Base-by-base conservation (phyloP, 306 rosid species). In the Casuarina equisetifolia region DNA sequence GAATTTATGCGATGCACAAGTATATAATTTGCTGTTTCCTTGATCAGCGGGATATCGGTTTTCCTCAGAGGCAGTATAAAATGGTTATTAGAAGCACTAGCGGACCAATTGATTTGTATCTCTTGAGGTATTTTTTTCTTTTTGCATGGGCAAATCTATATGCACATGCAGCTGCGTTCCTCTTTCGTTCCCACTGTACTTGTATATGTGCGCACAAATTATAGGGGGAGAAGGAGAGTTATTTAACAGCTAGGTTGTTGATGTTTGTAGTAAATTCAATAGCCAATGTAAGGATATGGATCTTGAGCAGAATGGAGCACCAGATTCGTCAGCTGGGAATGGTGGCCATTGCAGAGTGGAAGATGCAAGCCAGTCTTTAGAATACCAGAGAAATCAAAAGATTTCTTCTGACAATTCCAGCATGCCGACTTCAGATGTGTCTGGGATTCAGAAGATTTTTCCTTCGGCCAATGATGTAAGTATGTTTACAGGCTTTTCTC, bases 51-150 rank as follows among this genome's bases (percentile, higher is more conserved):
- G 98, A 90, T 77, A 57, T 69, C 72, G 84, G 77, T 78, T 89
- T 88, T 78, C 82, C 57, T 63, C 92, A 86, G 79, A 84, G 86
- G 75, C 92, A 90, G 79, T 93, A 82, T 78, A 87, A 77, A 76
- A 80, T 93, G 93, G 91, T 79, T 38, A 83, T 91, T 72, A 85
- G 89, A 90, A 91, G 98, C 87, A 82, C 85, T 61, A 85, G 81
- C 51, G 97, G 97, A 77, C 98, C 93, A 43, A 91, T 93, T 66
- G 79, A 80, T 87, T 52, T 86, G 80, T 91, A 88, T 79, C 93
- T 89, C 73, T 82, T 93, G 77, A 93, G 94, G 95, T 93, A 83
- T 53, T 74, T 76, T 25, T 51, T 77, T 80, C 52, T 74, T 76
- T 64, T 76, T 75, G 57, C 51, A 48, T 48, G 51, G 12, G 11